phyloP scores from a whole-genome alignment of 2,329 filamentous ascomycete genomes.

The Ceratocystiopsis minuta region DNA sequence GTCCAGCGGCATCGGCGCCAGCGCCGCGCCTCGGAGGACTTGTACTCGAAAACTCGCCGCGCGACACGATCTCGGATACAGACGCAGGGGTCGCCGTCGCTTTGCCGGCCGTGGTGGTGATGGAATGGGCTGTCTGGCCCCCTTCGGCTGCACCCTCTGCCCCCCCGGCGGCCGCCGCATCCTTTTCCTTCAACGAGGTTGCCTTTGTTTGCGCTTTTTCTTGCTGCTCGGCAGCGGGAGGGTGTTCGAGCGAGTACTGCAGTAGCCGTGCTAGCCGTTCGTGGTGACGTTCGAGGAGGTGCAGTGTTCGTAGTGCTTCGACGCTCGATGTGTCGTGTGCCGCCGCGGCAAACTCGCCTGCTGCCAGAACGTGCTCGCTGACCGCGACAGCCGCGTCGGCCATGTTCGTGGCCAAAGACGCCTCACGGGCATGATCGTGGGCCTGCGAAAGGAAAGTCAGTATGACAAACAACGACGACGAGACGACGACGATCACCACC shows the following conservation, averaged over 20 bases:
- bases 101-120: not conserved
- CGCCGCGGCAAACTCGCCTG: conserved; percentile 72
- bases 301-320: conserved; percentile 68
- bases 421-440: conserved; percentile 75
- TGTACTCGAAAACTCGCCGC: conserved; percentile 6
- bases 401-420: conserved; percentile 57
- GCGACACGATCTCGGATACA: conserved; percentile 6
- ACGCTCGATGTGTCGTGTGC: conserved; percentile 48
- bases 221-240: conserved; percentile 15
- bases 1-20: not conserved
- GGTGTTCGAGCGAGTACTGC: conserved; percentile 44
- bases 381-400: conserved; percentile 64
- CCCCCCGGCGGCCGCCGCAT: not conserved
- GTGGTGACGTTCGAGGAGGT: conserved; percentile 77
- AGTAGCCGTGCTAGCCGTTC: conserved; percentile 66
- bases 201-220: not conserved
- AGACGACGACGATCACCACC: too few species aligned
- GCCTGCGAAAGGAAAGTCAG: conserved; percentile 31
- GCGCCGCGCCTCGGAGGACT: not conserved
- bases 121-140: too few species aligned
- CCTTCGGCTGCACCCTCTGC: too few species aligned
- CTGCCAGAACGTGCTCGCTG: conserved; percentile 74
- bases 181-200: conserved; percentile 3
- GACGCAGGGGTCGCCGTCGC: conserved; percentile 4
- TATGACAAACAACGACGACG: too few species aligned